phyloP scores from a whole-genome alignment of 2,329 filamentous ascomycete genomes.

The Hortaea werneckii region DNA sequence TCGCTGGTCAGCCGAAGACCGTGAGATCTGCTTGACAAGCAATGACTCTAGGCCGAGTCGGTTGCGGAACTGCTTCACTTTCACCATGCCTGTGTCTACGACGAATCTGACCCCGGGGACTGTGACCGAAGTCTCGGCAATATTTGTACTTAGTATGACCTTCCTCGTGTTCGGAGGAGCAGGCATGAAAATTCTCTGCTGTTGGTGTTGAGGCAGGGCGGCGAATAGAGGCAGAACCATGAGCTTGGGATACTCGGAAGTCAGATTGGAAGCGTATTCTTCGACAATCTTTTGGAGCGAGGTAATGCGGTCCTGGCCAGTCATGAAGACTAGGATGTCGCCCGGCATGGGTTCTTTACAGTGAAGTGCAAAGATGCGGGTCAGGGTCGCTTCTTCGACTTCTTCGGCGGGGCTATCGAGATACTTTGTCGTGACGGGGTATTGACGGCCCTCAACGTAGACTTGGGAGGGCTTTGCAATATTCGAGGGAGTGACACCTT shows the following conservation, averaged over 20 bases:
- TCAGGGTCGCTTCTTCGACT: constrained; percentile 70
- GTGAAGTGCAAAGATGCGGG: constrained; percentile 78
- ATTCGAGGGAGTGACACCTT: not conserved
- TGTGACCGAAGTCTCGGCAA: constrained; percentile 96
- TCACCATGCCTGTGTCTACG: constrained; percentile 86
- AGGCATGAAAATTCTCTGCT: constrained; percentile 76
- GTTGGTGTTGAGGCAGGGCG: constrained; percentile 74
- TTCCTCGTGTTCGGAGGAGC: constrained; percentile 69
- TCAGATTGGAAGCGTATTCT: constrained; percentile 63
- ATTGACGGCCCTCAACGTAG: constrained; percentile 78
- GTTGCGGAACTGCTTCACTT: constrained; percentile 82
- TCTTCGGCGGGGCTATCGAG: constrained; percentile 65
- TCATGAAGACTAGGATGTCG: constrained; percentile 85
- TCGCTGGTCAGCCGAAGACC: constrained; percentile 84
- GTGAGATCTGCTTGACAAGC: constrained; percentile 80
- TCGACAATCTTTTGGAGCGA: constrained; percentile 69
- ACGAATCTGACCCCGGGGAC: constrained; percentile 88
- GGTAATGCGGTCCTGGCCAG: constrained; percentile 88
- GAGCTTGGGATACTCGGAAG: constrained; percentile 39
- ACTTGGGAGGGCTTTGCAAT: not conserved
- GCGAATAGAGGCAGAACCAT: constrained; percentile 76
- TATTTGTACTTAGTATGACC: constrained; percentile 87
- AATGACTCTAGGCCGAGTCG: constrained; percentile 82
- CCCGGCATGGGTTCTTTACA: constrained; percentile 82
- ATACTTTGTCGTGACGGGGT: constrained; percentile 70